These are phyloP conservation scores for Brassica balearica DNA, from an alignment of 441 rosid genomes.

Conservation along the genomic window DNA sequence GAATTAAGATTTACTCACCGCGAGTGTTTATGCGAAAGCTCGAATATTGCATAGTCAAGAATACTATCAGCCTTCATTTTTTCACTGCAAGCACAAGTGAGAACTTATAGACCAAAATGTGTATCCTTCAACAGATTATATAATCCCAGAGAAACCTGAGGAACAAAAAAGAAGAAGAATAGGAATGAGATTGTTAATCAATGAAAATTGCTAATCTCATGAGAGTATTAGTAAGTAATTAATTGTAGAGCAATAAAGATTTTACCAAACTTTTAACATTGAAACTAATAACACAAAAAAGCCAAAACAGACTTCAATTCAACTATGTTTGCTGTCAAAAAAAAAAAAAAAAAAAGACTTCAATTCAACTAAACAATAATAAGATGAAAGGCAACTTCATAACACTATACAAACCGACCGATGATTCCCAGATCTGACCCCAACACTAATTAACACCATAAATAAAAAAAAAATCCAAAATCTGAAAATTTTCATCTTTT, in stretches of 20 bases:
- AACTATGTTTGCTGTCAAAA: not conserved
- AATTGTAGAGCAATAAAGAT: slow-evolving; percentile 23
- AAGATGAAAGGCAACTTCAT: slow-evolving; percentile 10
- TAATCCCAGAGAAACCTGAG: slow-evolving; percentile 26
- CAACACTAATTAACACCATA: slow-evolving; percentile 13
- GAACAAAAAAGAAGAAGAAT: not conserved
- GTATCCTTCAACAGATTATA: slow-evolving; percentile 1
- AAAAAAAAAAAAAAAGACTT: not conserved
- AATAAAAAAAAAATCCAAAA: not conserved
- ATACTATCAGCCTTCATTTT: slow-evolving; percentile 68
- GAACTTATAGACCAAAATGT: slow-evolving; percentile 25
- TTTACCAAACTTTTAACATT: slow-evolving; percentile 12
- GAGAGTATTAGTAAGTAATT: slow-evolving; percentile 7
- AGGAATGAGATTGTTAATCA: not conserved
- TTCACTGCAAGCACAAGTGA: slow-evolving; percentile 12
- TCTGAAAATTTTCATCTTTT: not conserved
- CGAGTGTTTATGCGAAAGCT: slow-evolving; percentile 79
- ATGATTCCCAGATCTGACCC: slow-evolving; percentile 40
- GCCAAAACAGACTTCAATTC: slow-evolving; percentile 12
- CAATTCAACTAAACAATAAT: not conserved
- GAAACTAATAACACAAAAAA: not conserved
- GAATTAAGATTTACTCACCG: slow-evolving; percentile 22
- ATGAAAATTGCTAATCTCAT: slow-evolving; percentile 4
- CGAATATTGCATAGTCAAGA: slow-evolving; percentile 87
- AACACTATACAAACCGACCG: not conserved